Percentiles rank a stretch among this genome's conserved stretches.
Conservation (phyloP, 331 rosid species). For the Malus hybrid region DNA sequence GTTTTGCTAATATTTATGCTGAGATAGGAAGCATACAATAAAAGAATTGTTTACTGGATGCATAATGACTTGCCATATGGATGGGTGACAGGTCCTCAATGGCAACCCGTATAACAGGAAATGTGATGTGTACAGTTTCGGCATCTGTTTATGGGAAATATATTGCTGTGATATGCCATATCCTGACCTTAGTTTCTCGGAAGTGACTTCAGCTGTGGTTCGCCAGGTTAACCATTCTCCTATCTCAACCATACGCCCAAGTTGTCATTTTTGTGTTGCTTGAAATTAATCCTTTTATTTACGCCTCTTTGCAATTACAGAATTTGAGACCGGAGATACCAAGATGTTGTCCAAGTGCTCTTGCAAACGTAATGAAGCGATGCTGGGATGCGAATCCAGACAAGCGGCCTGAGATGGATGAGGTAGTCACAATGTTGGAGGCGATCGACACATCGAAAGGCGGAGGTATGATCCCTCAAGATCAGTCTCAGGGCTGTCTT, state of each 20-base stretch:
- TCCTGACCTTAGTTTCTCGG: slow-evolving; percentile 96
- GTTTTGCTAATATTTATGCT: not conserved
- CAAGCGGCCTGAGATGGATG: slow-evolving; percentile 98
- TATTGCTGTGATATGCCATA: slow-evolving; percentile 99
- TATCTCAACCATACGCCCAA: not conserved
- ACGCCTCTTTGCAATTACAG: slow-evolving; percentile 31
- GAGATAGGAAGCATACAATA: not conserved
- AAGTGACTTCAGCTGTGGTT: slow-evolving; percentile 94
- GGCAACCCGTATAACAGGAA: slow-evolving; percentile 96
- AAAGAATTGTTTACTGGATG: slow-evolving; percentile 4
- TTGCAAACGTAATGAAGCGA: slow-evolving; percentile 85
- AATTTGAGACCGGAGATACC: slow-evolving; percentile 96
- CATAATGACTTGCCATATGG: slow-evolving; percentile 16
- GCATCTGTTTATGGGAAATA: slow-evolving; percentile 50
- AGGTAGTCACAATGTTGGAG: slow-evolving; percentile 91
- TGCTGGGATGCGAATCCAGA: slow-evolving; percentile 96
- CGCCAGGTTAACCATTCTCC: slow-evolving; percentile 59
- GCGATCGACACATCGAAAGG: slow-evolving; percentile 94
- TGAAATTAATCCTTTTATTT: not conserved
- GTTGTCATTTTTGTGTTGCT: not conserved
- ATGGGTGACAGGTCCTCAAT: slow-evolving; percentile 74
- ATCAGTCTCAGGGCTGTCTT: slow-evolving; percentile 21
- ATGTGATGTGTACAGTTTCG: slow-evolving; percentile 71
- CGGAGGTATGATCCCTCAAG: slow-evolving; percentile 90
- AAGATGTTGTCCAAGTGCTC: slow-evolving; percentile 92